Conservation (phyloP, 768 basidiomycete species). For the Lactarius hatsudake region DNA sequence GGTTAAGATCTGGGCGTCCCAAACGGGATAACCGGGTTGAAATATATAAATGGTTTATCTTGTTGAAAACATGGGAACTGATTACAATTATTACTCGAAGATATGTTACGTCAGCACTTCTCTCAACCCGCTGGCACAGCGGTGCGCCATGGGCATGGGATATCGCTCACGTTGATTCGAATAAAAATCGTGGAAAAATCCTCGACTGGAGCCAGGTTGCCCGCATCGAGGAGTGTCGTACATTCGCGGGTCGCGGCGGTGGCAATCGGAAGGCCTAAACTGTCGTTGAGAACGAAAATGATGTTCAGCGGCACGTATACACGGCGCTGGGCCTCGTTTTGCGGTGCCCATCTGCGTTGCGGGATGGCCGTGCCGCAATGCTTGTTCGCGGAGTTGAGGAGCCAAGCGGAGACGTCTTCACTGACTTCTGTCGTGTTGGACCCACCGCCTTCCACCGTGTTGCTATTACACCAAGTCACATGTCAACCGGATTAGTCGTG, state of each 20-base stretch:
- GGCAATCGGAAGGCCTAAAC: background rate
- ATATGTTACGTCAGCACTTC: background rate
- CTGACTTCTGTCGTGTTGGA: no score
- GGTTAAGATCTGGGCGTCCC: constrained; percentile 10
- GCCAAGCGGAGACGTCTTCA: background rate
- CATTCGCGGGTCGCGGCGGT: background rate
- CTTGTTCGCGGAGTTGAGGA: background rate
- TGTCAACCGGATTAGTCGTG: no score
- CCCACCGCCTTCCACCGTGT: no score
- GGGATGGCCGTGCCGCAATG: constrained; percentile 7
- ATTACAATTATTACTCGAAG: no score
- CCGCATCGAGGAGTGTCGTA: background rate
- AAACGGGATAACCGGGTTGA: background rate
- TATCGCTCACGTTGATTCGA: constrained; percentile 16
- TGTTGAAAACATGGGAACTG: no score
- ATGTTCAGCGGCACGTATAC: background rate
- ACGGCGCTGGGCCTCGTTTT: background rate
- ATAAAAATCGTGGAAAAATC: background rate
- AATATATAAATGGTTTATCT: no score
- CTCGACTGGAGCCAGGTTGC: background rate
- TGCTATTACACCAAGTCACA: no score
- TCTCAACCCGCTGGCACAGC: no score
- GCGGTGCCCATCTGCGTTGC: constrained; percentile 12
- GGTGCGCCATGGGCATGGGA: no score
- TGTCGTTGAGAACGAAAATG: constrained; percentile 4